These are phyloP conservation scores for Lepidopterella palustris DNA, from an alignment of 495 filamentous ascomycete genomes.

Conservation along the genomic window DNA sequence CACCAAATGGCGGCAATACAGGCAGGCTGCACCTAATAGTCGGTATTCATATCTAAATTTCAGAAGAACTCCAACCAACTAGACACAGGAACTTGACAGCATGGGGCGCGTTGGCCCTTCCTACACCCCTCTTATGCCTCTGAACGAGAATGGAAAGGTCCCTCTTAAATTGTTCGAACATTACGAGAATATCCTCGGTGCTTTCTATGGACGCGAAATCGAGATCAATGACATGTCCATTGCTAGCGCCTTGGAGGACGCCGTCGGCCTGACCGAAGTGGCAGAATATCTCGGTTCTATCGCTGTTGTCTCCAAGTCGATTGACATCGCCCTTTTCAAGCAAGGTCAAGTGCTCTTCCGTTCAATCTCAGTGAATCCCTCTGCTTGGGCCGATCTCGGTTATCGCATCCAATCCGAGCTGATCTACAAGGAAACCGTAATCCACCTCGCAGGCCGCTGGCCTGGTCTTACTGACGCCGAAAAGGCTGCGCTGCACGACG, in stretches of 20 bases:
- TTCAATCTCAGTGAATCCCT: slow-evolving; percentile 37
- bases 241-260: slow-evolving; percentile 28
- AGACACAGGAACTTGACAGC: slow-evolving; percentile 13
- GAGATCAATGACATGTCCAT: slow-evolving; percentile 31
- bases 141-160: slow-evolving; percentile 28
- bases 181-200: slow-evolving; percentile 40
- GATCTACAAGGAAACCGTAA: slow-evolving; percentile 45
- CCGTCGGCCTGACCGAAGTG: slow-evolving; percentile 37
- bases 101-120: slow-evolving; percentile 6
- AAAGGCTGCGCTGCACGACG: slow-evolving; percentile 11
- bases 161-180: slow-evolving; percentile 19
- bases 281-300: slow-evolving; percentile 40
- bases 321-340: slow-evolving; percentile 41
- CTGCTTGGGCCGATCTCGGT: slow-evolving; percentile 41
- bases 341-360: slow-evolving; percentile 39
- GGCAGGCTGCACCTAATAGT: slow-evolving; percentile 20
- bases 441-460: slow-evolving; percentile 45
- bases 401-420: slow-evolving; percentile 37
- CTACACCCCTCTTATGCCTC: slow-evolving; percentile 3
- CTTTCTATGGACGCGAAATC: slow-evolving; percentile 38
- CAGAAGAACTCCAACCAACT: neutral
- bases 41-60: neutral
- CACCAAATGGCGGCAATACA: slow-evolving; percentile 3
- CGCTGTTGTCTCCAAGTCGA: slow-evolving; percentile 32
- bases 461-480: slow-evolving; percentile 11